Evolutionary conservation across 2,329 filamentous ascomycete species (phyloP), one percentile per base, ranked within the genome.

Genomic region (Venturia oleaginea): DNA sequence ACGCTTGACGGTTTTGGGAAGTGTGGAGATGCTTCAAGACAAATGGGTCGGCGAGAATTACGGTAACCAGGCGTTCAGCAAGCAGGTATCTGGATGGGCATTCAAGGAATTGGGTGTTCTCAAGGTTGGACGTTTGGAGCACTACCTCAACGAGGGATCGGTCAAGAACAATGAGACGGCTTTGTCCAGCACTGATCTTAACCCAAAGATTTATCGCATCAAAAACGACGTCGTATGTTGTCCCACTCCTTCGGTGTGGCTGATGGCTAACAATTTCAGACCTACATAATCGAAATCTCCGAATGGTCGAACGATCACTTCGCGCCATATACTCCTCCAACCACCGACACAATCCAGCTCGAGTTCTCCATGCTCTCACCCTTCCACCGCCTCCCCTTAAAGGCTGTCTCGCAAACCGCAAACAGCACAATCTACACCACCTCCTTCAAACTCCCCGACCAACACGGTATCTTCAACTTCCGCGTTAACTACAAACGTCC

Each of bases 381-480:
- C 65, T 97, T 97, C 85, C 89, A 97, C 79, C 92, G 94, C 51
- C 83, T 97, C 40, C 81, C 86, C 66, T 86, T 99, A 38, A 71
- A 79, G 10, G 83, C 85, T 0, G 70, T 78, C 59, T 42, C 67
- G 17, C 75, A 80, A 32, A 88, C 86, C 1, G 76, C 81, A 64
- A 87, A 90, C 70, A 86, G 86, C 68, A 87, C 90, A 61, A 83
- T 89, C 67, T 99, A 88, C 80, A 83, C 83, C 67, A 83, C 84
- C 57, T 83, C 84, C 30, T 97, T 99, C 78, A 89, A 83, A 68
- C 84, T 93, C 4, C 94, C 94, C 4, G 94, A 99, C 75, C 94
- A 99, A 78, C 94, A 99, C 79, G 94, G 94, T 74, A 97, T 99
- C 78, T 99, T 97, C 84, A 96, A 96, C 80, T 97, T 99, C 84